Evolutionary conservation across 352 stramenopile species (phyloP).

Genomic region (Phytophthora pisi): DNA sequence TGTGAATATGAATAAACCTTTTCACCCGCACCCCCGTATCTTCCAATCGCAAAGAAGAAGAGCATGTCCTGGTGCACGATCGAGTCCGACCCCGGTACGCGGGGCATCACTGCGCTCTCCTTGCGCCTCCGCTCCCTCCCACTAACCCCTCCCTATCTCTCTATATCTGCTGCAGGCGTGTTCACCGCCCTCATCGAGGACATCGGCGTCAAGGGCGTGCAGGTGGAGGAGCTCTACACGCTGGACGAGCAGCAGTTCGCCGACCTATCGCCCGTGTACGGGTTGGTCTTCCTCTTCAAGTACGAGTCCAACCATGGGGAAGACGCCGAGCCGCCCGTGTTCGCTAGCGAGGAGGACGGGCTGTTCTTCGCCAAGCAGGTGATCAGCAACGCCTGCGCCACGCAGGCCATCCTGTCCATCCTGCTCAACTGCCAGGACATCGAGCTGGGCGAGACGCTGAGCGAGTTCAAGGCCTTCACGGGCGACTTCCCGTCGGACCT

Average conservation of each 20-base stretch:
- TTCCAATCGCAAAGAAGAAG: background rate
- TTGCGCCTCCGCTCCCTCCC: background rate
- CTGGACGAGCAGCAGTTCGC: conserved; percentile 90
- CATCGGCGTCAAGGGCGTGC: conserved; percentile 92
- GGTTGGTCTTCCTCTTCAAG: conserved; percentile 98
- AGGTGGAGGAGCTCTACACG: conserved; percentile 95
- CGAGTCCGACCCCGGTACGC: conserved; percentile 74
- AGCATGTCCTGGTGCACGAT: conserved; percentile 82
- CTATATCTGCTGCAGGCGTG: conserved; percentile 49
- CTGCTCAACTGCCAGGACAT: conserved; percentile 91
- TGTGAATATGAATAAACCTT: no score
- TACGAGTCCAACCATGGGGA: conserved; percentile 75
- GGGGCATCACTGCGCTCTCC: background rate
- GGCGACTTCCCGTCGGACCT: conserved; percentile 77
- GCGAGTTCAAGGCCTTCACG: conserved; percentile 85
- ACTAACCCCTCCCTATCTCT: background rate
- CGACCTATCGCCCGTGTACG: conserved; percentile 81
- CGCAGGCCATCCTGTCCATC: conserved; percentile 96
- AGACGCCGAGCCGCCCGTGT: conserved; percentile 23
- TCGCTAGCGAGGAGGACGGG: conserved; percentile 45
- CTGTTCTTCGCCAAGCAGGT: conserved; percentile 97
- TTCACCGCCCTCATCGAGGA: conserved; percentile 94
- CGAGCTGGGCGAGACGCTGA: conserved; percentile 65
- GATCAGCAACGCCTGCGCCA: conserved; percentile 97
- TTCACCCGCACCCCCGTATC: no score